Evolutionary conservation across 1,139 yeast genomes (phyloP).

Genomic region (Nakaseomyces nivariensis): DNA sequence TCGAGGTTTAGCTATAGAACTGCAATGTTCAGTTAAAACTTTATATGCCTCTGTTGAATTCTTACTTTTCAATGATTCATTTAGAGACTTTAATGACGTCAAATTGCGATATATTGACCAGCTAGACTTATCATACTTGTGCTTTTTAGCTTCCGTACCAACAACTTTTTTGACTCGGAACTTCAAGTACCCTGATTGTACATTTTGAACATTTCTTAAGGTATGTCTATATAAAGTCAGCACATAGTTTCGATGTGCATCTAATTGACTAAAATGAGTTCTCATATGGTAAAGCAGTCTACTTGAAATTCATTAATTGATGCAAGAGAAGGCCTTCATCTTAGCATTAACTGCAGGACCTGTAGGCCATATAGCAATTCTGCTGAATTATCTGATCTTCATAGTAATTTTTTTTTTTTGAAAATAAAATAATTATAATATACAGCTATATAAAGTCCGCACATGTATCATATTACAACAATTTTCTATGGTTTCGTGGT

Average conservation of each 20-base stretch:
- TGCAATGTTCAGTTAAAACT: constrained; percentile 8
- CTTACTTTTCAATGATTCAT: constrained; percentile 7
- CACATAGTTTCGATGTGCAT: constrained; percentile 19
- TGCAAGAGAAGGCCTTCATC: too few relatives aligned
- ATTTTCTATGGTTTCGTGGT: constrained; percentile 57
- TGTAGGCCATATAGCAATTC: too few relatives aligned
- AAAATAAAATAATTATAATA: too few relatives aligned
- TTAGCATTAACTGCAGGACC: too few relatives aligned
- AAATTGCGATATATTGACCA: constrained; percentile 18
- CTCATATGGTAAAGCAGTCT: constrained; percentile 5
- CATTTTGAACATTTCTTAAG: constrained; percentile 13
- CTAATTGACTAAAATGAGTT: constrained; percentile 31
- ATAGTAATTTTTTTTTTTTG: too few relatives aligned
- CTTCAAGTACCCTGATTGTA: constrained; percentile 13
- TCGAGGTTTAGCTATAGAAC: constrained; percentile 4
- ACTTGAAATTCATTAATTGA: too few relatives aligned
- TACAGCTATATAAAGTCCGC: too few relatives aligned
- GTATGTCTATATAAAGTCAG: constrained; percentile 19
- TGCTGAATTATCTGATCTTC: too few relatives aligned
- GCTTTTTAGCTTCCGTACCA: constrained; percentile 8
- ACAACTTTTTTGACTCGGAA: constrained; percentile 9
- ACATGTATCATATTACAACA: too few relatives aligned
- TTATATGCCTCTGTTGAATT: constrained; percentile 7
- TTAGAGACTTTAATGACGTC: constrained; percentile 11
- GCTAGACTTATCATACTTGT: constrained; percentile 19